Evolutionary conservation across 2,329 filamentous ascomycete genomes (phyloP), one percentile per base, ranked within the genome.

Genomic region (Pseudofabraea citricarpa): DNA sequence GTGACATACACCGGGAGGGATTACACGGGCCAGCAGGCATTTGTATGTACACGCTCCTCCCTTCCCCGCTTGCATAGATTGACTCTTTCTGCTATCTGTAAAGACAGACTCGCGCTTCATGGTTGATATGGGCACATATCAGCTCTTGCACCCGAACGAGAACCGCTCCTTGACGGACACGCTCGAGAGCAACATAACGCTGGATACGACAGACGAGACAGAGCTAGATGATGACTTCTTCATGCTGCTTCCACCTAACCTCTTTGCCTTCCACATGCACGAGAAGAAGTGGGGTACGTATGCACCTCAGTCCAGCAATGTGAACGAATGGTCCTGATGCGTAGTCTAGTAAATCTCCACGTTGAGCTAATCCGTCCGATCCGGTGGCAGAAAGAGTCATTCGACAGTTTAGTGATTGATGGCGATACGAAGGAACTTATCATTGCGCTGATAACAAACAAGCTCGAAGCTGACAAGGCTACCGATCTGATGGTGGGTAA

Each of bases 351-450:
- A 16, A 26, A 39, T n/a, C 37, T 45, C 8, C 13, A 42, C 15
- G 44, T 49, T n/a, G 37, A 38, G 13, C 20, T 16, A 6, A 43
- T 49, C 9, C 21, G 18, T 9, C 15, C 19, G 2, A 36, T 49
- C 8, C 18, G 7, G 12, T 50, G 69, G 70, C 72, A 73, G 49
- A 61, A 64, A 41, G 50, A 63, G 7, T 69, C 70, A 0, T 73
- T 64, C 47, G 62, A 66, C 3, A 64, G 70, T 27, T 61, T 73
- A 6, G 70, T 73, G 3, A 68, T 71, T 46, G 64, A 70, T 37
- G 59, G 66, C 10, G 58, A 69, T 44, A 67, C 70, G 18, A 73
- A 73, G 50, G 66, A 70, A n/a, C 50, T 73, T 6, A 62, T 74
- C 1, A 54, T 69, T 18, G 71, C 70, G 2, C 70, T 72, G 47